These are phyloP conservation scores for Pseudogymnoascus sp. DNA, from an alignment of 2,329 filamentous ascomycete species.

Conservation along the genomic window DNA sequence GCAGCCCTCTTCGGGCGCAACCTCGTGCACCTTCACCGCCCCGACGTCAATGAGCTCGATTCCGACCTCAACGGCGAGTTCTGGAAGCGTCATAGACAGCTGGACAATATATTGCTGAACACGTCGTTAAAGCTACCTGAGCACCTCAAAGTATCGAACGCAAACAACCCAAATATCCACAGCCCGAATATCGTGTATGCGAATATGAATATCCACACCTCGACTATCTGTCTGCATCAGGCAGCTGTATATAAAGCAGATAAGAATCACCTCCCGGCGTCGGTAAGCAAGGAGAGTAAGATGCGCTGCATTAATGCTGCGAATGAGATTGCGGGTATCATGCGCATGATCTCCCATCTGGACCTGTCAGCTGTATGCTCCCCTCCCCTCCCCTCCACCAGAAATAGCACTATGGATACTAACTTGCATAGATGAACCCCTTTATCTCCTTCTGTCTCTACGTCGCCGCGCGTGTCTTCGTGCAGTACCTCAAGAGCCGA, in stretches of 20 bases:
- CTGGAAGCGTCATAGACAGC: slow-evolving; percentile 83
- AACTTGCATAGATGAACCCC: slow-evolving; percentile 68
- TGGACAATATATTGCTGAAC: slow-evolving; percentile 86
- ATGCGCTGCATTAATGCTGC: slow-evolving; percentile 87
- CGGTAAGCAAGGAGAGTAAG: slow-evolving; percentile 82
- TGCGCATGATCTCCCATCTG: slow-evolving; percentile 88
- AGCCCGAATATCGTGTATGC: slow-evolving; percentile 84
- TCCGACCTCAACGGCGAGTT: slow-evolving; percentile 86
- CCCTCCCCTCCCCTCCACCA: background rate
- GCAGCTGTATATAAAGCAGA: slow-evolving; percentile 97
- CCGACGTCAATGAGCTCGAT: slow-evolving; percentile 70
- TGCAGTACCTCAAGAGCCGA: slow-evolving; percentile 92
- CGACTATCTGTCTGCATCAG: slow-evolving; percentile 94
- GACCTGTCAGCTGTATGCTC: slow-evolving; percentile 68
- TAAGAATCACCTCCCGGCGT: slow-evolving; percentile 67
- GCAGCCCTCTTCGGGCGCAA: slow-evolving; percentile 89
- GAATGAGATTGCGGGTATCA: slow-evolving; percentile 87
- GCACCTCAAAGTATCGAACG: slow-evolving; percentile 71
- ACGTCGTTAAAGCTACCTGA: slow-evolving; percentile 76
- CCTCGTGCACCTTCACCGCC: slow-evolving; percentile 81
- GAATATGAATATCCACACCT: slow-evolving; percentile 96
- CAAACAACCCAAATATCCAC: slow-evolving; percentile 33
- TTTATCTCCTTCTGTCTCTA: slow-evolving; percentile 95
- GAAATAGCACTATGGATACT: slow-evolving; percentile 11
- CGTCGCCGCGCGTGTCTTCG: slow-evolving; percentile 88